Conservation (phyloP, 176 grass and related monocot species). For the Zea mays region DNA sequence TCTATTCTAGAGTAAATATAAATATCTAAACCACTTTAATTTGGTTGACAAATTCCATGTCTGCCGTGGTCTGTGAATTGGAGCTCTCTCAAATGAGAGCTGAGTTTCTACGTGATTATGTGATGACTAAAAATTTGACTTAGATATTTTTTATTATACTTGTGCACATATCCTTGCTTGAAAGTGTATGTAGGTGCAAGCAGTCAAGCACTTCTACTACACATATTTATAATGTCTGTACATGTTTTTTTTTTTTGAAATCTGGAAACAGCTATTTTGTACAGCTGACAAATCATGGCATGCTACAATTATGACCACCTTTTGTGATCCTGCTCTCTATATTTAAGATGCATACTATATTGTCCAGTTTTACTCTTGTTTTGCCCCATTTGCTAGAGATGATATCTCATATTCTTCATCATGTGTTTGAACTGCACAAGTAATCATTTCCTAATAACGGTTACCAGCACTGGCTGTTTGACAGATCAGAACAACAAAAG, state of each 20-base stretch:
- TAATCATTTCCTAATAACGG: constrained; percentile 17
- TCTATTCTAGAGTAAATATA: too few relatives aligned
- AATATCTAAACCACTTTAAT: neutral
- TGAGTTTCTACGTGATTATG: constrained; percentile 15
- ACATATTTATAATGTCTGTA: neutral
- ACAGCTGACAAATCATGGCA: neutral
- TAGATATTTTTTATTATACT: neutral
- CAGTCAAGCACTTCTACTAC: neutral
- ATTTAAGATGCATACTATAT: constrained; percentile 9
- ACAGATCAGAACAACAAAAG: constrained; percentile 97
- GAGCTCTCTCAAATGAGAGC: neutral
- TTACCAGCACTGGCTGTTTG: constrained; percentile 12
- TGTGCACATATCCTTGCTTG: constrained; percentile 9
- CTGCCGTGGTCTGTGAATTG: neutral
- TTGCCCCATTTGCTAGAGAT: constrained; percentile 10
- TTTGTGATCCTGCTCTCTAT: constrained; percentile 1
- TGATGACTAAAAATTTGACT: neutral
- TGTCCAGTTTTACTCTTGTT: constrained; percentile 24
- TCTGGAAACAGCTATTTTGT: neutral
- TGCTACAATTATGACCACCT: neutral
- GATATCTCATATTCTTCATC: neutral
- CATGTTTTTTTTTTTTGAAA: neutral
- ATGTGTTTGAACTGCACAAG: constrained; percentile 22
- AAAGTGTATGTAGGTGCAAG: neutral
- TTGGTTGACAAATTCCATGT: neutral